Conservation (phyloP, 1,284 basidiomycete genomes). For the Melampsora medusae region DNA sequence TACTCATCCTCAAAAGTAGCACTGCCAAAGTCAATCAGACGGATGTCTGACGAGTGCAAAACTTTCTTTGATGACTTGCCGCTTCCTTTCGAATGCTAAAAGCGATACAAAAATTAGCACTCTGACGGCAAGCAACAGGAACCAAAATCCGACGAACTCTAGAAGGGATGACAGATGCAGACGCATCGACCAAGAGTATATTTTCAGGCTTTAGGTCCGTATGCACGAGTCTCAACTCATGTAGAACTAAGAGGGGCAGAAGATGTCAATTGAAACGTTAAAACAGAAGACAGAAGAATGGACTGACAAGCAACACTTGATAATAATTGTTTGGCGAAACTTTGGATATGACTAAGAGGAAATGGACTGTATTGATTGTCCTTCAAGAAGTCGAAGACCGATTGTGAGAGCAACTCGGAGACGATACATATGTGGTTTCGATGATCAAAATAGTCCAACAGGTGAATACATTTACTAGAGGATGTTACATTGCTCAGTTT, state of each 20-base stretch:
- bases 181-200: constrained; percentile 87
- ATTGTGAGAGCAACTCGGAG: constrained; percentile 92
- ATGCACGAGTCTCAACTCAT: constrained; percentile 86
- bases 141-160: constrained; percentile 36
- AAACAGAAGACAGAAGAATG: not conserved
- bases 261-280: not conserved
- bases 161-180: constrained; percentile 58
- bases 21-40: constrained; percentile 96
- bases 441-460: constrained; percentile 92
- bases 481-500: not conserved
- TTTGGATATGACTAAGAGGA: constrained; percentile 91
- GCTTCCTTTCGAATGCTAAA: constrained; percentile 24
- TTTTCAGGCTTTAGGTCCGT: constrained; percentile 99
- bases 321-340: constrained; percentile 86
- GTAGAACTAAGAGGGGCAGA: constrained; percentile 67
- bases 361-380: constrained; percentile 96
- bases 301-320: constrained; percentile 88
- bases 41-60: constrained; percentile 83
- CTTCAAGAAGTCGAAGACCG: constrained; percentile 98
- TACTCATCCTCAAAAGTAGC: constrained; percentile 98
- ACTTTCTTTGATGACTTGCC: constrained; percentile 65
- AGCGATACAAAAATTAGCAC: not conserved
- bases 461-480: constrained; percentile 91
- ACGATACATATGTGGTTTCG: constrained; percentile 98
- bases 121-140: not conserved